Evolutionary conservation across 2,329 filamentous ascomycete species (phyloP).

Genomic region (Aspergillus oerlinghausenensis): DNA sequence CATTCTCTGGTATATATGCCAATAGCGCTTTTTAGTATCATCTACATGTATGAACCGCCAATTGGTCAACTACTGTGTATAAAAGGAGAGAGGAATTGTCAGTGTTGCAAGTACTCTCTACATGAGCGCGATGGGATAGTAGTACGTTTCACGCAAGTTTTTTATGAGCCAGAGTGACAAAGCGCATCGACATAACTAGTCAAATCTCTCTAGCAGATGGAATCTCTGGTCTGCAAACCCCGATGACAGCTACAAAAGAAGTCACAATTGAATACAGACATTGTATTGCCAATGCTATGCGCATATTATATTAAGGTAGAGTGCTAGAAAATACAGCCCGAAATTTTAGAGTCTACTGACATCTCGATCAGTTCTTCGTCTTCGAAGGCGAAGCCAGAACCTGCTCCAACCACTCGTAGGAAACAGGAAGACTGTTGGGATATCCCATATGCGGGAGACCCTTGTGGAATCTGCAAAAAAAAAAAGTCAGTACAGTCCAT

Average conservation of each 20-base stretch:
- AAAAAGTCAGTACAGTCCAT: background rate
- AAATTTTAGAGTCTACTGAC: background rate
- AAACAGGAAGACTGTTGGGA: slow-evolving; percentile 42
- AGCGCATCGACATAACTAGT: no score
- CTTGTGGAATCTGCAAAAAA: slow-evolving; percentile 46
- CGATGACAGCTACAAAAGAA: background rate
- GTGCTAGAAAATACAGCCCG: background rate
- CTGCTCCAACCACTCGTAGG: slow-evolving; percentile 36
- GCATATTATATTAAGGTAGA: background rate
- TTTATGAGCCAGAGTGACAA: no score
- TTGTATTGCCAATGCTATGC: background rate
- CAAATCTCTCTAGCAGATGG: no score
- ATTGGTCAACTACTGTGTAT: no score
- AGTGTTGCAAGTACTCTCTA: no score
- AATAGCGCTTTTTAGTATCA: no score
- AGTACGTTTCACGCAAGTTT: no score
- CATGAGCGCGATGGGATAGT: no score
- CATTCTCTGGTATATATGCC: background rate
- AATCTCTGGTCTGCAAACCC: no score
- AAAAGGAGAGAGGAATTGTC: no score
- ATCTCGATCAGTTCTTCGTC: slow-evolving; percentile 19
- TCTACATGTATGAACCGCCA: no score
- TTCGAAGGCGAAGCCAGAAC: slow-evolving; percentile 15
- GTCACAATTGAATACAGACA: background rate
- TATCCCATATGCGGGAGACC: slow-evolving; percentile 65